Evolutionary conservation across 2,329 filamentous ascomycete species (phyloP).

Genomic region (Cyphellophora europaea): DNA sequence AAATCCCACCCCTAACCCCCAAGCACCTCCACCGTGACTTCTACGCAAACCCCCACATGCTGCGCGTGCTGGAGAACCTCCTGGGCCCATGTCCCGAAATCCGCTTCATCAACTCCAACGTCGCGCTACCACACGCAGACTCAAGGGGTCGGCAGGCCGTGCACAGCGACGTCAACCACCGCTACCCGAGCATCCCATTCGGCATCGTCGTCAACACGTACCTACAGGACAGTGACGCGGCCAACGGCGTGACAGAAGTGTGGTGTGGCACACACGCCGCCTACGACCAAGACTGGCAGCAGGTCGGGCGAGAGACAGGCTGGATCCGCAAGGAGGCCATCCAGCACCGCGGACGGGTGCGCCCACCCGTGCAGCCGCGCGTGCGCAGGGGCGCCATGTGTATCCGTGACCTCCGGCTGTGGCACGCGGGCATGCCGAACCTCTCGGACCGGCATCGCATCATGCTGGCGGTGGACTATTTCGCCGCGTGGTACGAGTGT

Average conservation of each 20-base stretch:
- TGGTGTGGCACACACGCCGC: conserved; percentile 40
- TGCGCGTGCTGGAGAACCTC: conserved; percentile 22
- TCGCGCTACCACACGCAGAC: conserved; percentile 25
- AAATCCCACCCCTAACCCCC: conserved; percentile 26
- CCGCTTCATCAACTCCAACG: conserved; percentile 30
- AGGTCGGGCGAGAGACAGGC: conserved; percentile 27
- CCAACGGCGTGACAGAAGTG: conserved; percentile 41
- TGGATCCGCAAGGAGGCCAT: conserved; percentile 25
- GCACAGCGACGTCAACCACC: conserved; percentile 34
- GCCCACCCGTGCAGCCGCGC: conserved; percentile 28
- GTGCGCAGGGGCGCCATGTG: conserved; percentile 45
- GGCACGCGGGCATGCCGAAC: conserved; percentile 58
- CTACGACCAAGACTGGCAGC: conserved; percentile 22
- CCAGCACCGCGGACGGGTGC: conserved; percentile 21
- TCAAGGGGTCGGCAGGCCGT: conserved; percentile 30
- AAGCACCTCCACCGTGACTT: conserved; percentile 27
- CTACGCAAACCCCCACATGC: conserved; percentile 28
- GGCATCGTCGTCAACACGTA: conserved; percentile 38
- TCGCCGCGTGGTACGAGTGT: conserved; percentile 11
- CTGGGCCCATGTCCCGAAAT: conserved; percentile 27
- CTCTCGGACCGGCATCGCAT: conserved; percentile 30
- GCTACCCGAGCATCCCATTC: conserved; percentile 39
- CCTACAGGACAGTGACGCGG: conserved; percentile 32
- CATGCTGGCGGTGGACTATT: conserved; percentile 32
- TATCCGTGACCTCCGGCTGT: conserved; percentile 50